These are phyloP conservation scores for Chloromonas sp. DNA, from an alignment of 163 green algal species.

Conservation along the genomic window DNA sequence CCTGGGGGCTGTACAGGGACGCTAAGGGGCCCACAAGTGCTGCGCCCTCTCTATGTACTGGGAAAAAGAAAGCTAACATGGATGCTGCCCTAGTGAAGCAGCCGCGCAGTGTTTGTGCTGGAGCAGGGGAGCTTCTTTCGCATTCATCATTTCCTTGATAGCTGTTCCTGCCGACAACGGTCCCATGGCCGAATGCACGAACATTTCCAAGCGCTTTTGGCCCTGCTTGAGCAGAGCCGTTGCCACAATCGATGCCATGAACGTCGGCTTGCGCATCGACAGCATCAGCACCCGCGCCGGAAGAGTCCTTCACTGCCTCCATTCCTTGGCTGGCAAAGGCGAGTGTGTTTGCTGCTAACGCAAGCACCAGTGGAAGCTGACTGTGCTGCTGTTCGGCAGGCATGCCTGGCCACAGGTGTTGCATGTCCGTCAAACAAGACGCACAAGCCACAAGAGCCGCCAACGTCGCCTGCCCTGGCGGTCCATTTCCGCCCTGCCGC, in stretches of 20 bases:
- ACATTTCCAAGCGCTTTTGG: too few relatives aligned
- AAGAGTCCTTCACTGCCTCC: not conserved
- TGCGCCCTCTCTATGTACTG: not conserved
- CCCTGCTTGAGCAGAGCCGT: too few relatives aligned
- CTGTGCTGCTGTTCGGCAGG: not conserved
- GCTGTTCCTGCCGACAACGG: too few relatives aligned
- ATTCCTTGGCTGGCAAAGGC: not conserved
- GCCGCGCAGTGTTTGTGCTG: too few relatives aligned
- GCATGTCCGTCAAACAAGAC: not conserved
- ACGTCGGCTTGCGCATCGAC: too few relatives aligned
- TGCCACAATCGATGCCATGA: too few relatives aligned
- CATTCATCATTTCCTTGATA: too few relatives aligned
- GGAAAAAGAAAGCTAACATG: not conserved
- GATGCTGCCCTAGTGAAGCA: not conserved
- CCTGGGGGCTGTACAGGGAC: not conserved
- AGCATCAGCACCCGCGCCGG: too few relatives aligned
- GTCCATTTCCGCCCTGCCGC: not conserved
- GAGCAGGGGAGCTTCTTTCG: too few relatives aligned
- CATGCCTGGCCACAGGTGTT: not conserved
- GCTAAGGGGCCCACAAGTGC: not conserved
- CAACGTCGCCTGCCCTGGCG: not conserved
- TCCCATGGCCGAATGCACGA: too few relatives aligned
- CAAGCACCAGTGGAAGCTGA: slow-evolving; percentile 3
- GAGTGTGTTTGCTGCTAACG: slow-evolving; percentile 1
- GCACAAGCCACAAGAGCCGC: not conserved